These are phyloP conservation scores for Cadophora luteo-olivacea DNA, from an alignment of 2,329 filamentous ascomycete genomes.

Conservation along the genomic window DNA sequence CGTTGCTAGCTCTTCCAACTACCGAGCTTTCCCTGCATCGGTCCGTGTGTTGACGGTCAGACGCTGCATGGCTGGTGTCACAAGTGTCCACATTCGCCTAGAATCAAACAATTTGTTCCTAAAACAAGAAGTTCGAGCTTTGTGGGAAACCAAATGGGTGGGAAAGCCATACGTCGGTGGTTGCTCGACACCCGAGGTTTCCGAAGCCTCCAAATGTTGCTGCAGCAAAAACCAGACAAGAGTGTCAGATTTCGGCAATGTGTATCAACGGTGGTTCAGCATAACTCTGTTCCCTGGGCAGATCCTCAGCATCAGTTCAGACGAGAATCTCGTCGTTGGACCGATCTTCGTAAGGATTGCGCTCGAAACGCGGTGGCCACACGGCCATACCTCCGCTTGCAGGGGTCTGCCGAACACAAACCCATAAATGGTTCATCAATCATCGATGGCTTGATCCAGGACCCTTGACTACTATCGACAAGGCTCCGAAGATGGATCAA, in stretches of 20 bases:
- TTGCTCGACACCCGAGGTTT: conserved; percentile 10
- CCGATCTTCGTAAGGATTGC: conserved; percentile 37
- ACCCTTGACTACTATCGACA: conserved; percentile 42
- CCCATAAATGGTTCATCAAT: conserved; percentile 37
- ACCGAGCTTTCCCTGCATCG: conserved; percentile 41
- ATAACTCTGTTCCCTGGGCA: conserved; percentile 37
- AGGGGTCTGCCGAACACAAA: conserved; percentile 33
- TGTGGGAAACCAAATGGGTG: conserved; percentile 12
- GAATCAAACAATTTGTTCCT: conserved; percentile 36
- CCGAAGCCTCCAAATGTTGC: conserved; percentile 2
- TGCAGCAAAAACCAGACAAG: conserved; percentile 12
- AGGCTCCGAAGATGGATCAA: conserved; percentile 40
- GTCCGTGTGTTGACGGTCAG: conserved; percentile 42
- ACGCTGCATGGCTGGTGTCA: conserved; percentile 37
- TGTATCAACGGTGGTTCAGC: conserved; percentile 42
- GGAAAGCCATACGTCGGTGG: conserved; percentile 1
- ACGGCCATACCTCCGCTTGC: conserved; percentile 31
- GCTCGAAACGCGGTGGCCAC: conserved; percentile 38
- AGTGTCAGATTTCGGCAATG: conserved; percentile 16
- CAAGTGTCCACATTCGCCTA: conserved; percentile 34
- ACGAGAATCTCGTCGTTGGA: conserved; percentile 38
- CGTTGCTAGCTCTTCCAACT: conserved; percentile 35
- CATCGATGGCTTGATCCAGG: conserved; percentile 36
- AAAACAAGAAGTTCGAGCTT: conserved; percentile 27
- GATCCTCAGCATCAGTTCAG: conserved; percentile 42